Percentiles rank a stretch among this genome's conserved stretches.
Evolutionary conservation across 169 alveolate species (phyloP).

Genomic region (Eimeria acervulina): DNA sequence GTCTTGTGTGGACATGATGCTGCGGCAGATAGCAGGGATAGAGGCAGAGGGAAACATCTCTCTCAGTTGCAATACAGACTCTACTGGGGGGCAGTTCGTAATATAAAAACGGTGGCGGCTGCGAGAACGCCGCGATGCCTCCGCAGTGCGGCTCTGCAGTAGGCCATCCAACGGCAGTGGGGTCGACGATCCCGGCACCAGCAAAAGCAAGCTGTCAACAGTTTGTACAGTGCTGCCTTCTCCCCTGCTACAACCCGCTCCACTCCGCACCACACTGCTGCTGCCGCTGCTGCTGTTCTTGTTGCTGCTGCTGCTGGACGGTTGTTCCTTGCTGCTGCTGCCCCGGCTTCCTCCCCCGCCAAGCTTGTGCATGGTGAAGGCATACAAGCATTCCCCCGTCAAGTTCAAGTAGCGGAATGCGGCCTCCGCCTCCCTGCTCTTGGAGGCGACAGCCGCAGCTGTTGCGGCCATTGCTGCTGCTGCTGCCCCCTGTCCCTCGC

Average conservation of each 20-base stretch:
- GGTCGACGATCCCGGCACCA: constrained; percentile 39
- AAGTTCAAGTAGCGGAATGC: constrained; percentile 79
- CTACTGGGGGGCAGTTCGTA: constrained; percentile 78
- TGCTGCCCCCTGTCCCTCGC: neutral
- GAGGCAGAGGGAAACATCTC: constrained; percentile 72
- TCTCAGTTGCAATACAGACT: constrained; percentile 36
- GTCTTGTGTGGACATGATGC: constrained; percentile 69
- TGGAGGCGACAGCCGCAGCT: constrained; percentile 23
- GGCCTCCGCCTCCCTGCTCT: constrained; percentile 69
- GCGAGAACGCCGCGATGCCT: constrained; percentile 80
- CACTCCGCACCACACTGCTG: neutral
- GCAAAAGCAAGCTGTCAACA: constrained; percentile 64
- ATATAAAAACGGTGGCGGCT: constrained; percentile 74
- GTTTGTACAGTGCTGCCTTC: constrained; percentile 12
- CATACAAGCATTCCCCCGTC: constrained; percentile 76
- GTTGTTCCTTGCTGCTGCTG: neutral
- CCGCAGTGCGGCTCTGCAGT: constrained; percentile 81
- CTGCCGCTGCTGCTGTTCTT: constrained; percentile 57
- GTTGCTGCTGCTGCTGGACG: constrained; percentile 10
- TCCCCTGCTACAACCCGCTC: neutral
- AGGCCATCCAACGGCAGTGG: constrained; percentile 80
- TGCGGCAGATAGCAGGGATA: constrained; percentile 61
- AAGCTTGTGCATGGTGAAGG: constrained; percentile 72
- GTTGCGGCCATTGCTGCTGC: constrained; percentile 9
- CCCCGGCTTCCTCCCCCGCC: neutral